phyloP scores from a whole-genome alignment of 257 asterid genomes.

The Gardenia jasminoides region DNA sequence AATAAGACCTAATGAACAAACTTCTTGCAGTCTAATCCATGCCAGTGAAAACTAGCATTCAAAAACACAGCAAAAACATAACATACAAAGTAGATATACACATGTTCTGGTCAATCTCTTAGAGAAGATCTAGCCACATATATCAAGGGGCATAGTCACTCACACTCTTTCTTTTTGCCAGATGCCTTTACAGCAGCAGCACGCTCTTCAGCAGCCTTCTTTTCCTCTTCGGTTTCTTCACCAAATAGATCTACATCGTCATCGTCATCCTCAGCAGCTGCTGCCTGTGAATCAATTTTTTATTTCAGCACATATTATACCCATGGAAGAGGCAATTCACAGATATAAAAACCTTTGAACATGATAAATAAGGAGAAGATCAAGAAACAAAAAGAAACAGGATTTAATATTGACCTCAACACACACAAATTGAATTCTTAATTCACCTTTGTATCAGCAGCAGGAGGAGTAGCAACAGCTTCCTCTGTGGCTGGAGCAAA shows the following conservation, averaged over 20 bases:
- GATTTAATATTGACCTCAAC: neutral
- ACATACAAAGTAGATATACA: neutral
- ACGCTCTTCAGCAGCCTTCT: slow-evolving; percentile 86
- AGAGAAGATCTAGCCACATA: neutral
- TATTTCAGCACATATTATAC: neutral
- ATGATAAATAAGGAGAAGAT: neutral
- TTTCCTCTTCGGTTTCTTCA: slow-evolving; percentile 97
- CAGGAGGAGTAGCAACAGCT: slow-evolving; percentile 61
- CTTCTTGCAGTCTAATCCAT: neutral
- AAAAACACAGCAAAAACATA: neutral
- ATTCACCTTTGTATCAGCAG: slow-evolving; percentile 51
- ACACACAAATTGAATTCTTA: neutral
- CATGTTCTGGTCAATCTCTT: neutral
- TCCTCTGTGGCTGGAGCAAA: slow-evolving; percentile 41
- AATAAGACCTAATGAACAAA: neutral
- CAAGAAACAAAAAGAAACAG: neutral
- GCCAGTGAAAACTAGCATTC: neutral
- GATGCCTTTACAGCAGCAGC: slow-evolving; percentile 88
- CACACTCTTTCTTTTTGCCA: slow-evolving; percentile 87
- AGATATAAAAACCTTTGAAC: neutral
- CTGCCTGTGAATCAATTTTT: slow-evolving; percentile 36
- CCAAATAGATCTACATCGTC: slow-evolving; percentile 91
- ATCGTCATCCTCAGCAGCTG: slow-evolving; percentile 77
- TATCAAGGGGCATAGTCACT: slow-evolving; percentile 11
- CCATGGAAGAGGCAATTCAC: neutral